Evolutionary conservation across 2,329 filamentous ascomycete genomes (phyloP).

Genomic region (Aschersonia sp.): DNA sequence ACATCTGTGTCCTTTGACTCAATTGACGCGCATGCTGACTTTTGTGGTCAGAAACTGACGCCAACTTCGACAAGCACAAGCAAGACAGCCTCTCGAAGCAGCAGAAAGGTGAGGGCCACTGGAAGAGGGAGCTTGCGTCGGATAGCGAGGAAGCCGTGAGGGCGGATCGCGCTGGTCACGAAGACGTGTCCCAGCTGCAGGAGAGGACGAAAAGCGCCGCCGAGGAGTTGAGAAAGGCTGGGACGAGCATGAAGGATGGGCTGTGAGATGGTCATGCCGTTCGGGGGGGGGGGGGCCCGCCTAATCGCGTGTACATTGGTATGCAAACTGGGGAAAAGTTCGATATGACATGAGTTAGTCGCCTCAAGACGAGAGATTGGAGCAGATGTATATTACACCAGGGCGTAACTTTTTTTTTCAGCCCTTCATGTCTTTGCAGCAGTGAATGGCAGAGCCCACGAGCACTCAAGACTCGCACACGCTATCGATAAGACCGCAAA

Average conservation of each 20-base stretch:
- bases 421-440: too few relatives aligned
- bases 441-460: too few relatives aligned
- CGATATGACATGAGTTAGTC: too few relatives aligned
- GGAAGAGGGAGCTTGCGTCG: conserved; percentile 65
- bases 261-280: background rate
- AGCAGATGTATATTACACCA: too few relatives aligned
- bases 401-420: too few relatives aligned
- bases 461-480: too few relatives aligned
- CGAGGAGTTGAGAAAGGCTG: conserved; percentile 28
- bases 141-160: conserved; percentile 68
- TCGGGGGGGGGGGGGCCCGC: too few relatives aligned
- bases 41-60: conserved; percentile 15
- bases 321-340: too few relatives aligned
- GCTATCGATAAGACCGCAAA: too few relatives aligned
- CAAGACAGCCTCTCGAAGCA: conserved; percentile 50
- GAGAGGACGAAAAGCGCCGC: conserved; percentile 42
- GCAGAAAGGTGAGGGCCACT: conserved; percentile 54
- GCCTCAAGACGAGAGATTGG: too few relatives aligned
- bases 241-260: conserved; percentile 22
- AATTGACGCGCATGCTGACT: background rate
- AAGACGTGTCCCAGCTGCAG: conserved; percentile 35
- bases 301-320: too few relatives aligned
- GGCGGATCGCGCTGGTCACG: conserved; percentile 37
- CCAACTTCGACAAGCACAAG: conserved; percentile 43
- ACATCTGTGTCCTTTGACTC: background rate